These are phyloP conservation scores for Candida golubevii DNA, from an alignment of 805 yeast genomes.

Conservation along the genomic window DNA sequence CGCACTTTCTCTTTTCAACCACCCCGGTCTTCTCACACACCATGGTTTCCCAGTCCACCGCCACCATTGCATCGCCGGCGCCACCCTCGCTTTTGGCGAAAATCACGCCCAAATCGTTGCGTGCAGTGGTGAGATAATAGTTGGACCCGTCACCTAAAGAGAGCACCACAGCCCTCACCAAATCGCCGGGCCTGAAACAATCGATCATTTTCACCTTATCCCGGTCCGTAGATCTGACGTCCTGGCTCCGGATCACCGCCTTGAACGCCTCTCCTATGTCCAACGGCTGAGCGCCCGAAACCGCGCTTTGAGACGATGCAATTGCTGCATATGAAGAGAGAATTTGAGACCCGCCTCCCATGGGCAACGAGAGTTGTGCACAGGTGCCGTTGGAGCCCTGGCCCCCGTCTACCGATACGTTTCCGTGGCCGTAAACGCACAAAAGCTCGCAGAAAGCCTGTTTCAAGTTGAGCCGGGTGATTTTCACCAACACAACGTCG, in stretches of 20 bases:
- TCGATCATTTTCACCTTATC: conserved; percentile 78
- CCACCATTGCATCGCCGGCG: conserved; percentile 73
- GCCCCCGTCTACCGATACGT: conserved; percentile 57
- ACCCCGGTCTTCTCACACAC: conserved; percentile 69
- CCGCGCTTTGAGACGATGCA: conserved; percentile 39
- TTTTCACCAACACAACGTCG: conserved; percentile 74
- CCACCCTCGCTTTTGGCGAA: conserved; percentile 73
- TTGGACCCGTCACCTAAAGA: conserved; percentile 93
- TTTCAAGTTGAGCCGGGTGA: conserved; percentile 58
- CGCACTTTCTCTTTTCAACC: conserved; percentile 81
- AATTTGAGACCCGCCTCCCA: conserved; percentile 54
- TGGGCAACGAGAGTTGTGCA: conserved; percentile 35
- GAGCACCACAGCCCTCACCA: conserved; percentile 76
- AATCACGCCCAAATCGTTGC: conserved; percentile 89
- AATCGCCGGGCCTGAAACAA: conserved; percentile 87
- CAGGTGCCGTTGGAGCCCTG: conserved; percentile 52
- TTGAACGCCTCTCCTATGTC: conserved; percentile 87
- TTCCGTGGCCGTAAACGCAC: conserved; percentile 58
- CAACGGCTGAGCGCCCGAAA: conserved; percentile 38
- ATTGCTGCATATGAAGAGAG: conserved; percentile 31
- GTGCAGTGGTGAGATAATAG: conserved; percentile 84
- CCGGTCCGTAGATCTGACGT: conserved; percentile 84
- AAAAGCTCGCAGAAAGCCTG: conserved; percentile 79
- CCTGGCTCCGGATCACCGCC: conserved; percentile 82
- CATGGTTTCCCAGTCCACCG: conserved; percentile 97